Evolutionary conservation across 106 monocot species (phyloP).

Genomic region (Dendrobium officinale): DNA sequence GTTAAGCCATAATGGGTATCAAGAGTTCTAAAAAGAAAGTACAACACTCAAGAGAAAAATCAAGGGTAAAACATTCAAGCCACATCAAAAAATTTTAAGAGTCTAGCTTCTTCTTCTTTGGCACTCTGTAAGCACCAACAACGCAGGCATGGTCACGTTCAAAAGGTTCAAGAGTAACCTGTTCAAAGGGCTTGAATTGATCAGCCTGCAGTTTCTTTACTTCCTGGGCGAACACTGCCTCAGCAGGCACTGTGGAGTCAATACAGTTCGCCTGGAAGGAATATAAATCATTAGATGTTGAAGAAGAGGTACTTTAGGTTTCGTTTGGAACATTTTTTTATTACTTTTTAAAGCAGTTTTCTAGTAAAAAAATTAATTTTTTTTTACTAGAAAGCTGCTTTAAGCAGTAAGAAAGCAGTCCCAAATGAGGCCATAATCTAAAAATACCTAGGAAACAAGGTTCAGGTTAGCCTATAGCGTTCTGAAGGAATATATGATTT

Average conservation of each 20-base stretch:
- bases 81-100: not conserved
- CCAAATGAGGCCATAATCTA: too few species aligned
- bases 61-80: too few species aligned
- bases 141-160: slow-evolving; percentile 97
- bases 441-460: too few species aligned
- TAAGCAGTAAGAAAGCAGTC: too few species aligned
- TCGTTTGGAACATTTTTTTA: too few species aligned
- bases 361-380: too few species aligned
- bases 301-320: too few species aligned
- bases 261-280: slow-evolving; percentile 77
- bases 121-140: slow-evolving; percentile 81
- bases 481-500: too few species aligned
- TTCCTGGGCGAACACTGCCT: slow-evolving; percentile 83
- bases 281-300: not conserved
- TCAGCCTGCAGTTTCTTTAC: slow-evolving; percentile 85
- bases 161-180: slow-evolving; percentile 89
- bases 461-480: too few species aligned
- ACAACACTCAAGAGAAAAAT: too few species aligned
- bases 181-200: slow-evolving; percentile 87
- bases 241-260: slow-evolving; percentile 85
- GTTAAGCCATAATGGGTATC: not conserved
- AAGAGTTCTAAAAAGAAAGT: not conserved
- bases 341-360: too few species aligned
- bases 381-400: too few species aligned
- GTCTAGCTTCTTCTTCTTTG: slow-evolving; percentile 64